Evolutionary conservation across 768 basidiomycete species (phyloP).

Genomic region (Strobilomyces echinocephalus): DNA sequence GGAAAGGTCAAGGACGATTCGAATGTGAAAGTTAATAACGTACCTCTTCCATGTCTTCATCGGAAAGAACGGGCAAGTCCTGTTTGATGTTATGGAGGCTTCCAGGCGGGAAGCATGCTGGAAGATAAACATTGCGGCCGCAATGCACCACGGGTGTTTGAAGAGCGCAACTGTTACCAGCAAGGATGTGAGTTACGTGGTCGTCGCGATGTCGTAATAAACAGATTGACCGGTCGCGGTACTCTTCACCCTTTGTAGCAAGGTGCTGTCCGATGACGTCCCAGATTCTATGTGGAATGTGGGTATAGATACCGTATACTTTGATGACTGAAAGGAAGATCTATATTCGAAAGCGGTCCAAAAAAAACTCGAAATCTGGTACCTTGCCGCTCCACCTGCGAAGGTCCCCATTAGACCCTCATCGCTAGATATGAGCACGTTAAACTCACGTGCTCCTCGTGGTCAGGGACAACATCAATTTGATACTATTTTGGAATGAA

Average conservation of each 20-base stretch:
- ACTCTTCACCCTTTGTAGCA: constrained; percentile 44
- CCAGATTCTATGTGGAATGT: constrained; percentile 47
- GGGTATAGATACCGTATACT: constrained; percentile 49
- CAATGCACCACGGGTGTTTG: constrained; percentile 33
- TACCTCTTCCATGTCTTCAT: constrained; percentile 48
- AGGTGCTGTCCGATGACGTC: constrained; percentile 41
- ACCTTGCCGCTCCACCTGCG: constrained; percentile 40
- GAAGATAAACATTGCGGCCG: constrained; percentile 43
- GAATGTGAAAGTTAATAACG: not conserved
- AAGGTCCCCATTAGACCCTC: not conserved
- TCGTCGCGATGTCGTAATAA: not conserved
- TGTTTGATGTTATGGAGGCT: constrained; percentile 14
- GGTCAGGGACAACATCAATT: constrained; percentile 42
- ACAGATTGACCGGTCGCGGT: constrained; percentile 43
- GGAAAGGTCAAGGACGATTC: not conserved
- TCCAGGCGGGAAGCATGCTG: constrained; percentile 49
- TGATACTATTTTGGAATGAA: constrained; percentile 37
- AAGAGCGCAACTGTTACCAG: constrained; percentile 40
- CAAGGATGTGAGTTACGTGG: not conserved
- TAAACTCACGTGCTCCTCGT: constrained; percentile 28
- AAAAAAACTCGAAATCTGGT: not conserved
- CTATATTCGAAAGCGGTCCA: not conserved
- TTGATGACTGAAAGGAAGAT: constrained; percentile 36
- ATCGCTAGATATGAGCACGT: not conserved
- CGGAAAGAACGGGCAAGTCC: constrained; percentile 32